phyloP scores from a whole-genome alignment of 1,284 basidiomycete species.

The Pseudozyma tsukubaensis region DNA sequence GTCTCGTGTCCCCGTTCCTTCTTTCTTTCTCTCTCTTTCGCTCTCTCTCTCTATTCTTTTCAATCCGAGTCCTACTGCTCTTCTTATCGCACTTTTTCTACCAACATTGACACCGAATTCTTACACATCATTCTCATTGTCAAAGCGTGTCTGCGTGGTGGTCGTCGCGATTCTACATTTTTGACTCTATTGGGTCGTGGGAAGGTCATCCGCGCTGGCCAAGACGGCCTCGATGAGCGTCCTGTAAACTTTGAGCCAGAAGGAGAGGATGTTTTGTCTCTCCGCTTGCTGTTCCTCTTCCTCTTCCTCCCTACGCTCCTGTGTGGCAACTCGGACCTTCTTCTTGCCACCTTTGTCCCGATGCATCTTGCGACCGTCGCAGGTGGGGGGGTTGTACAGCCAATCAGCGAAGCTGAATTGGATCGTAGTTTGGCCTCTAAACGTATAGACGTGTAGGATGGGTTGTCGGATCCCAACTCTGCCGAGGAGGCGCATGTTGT shows the following conservation, averaged over 20 bases:
- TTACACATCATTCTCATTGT: too few relatives aligned
- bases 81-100: too few relatives aligned
- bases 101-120: too few relatives aligned
- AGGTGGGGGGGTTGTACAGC: constrained; percentile 19
- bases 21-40: not conserved
- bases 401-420: constrained; percentile 39
- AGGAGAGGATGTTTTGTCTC: constrained; percentile 23
- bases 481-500: constrained; percentile 21
- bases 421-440: constrained; percentile 14
- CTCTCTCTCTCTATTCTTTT: not conserved
- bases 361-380: not conserved
- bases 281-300: not conserved
- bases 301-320: not conserved
- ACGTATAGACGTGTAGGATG: constrained; percentile 37
- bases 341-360: not conserved
- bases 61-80: too few relatives aligned
- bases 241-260: constrained; percentile 30
- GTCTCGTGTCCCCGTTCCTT: too few relatives aligned
- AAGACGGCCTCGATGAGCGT: constrained; percentile 22
- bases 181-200: not conserved
- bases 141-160: too few relatives aligned
- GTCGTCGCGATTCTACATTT: not conserved
- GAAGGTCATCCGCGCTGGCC: not conserved
- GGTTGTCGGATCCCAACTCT: constrained; percentile 38
- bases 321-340: not conserved